Percentiles rank a stretch among this genome's conserved stretches.
Conservation (phyloP, 768 basidiomycete species). For the Tylopilus felleus region DNA sequence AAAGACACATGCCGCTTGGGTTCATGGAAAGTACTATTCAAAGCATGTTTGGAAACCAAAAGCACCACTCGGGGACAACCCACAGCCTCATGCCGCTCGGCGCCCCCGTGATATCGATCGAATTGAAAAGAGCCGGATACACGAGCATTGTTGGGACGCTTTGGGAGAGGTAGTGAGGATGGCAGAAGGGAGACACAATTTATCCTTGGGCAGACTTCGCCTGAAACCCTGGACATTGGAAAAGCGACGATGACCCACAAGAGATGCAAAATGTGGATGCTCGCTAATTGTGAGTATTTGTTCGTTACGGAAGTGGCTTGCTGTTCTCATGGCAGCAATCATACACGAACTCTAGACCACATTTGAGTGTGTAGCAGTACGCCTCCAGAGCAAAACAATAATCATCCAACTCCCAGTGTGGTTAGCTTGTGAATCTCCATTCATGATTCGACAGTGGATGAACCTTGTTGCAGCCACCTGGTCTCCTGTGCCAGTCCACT, state of each 20-base stretch:
- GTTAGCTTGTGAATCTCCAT: slow-evolving; percentile 8
- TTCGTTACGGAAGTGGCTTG: background rate
- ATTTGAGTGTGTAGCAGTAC: background rate
- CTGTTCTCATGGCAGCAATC: background rate
- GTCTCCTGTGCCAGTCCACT: background rate
- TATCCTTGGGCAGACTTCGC: slow-evolving; percentile 49
- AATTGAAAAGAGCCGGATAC: slow-evolving; percentile 28
- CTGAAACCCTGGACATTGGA: slow-evolving; percentile 27
- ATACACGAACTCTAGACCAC: background rate
- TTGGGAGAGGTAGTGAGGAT: slow-evolving; percentile 53
- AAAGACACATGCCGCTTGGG: slow-evolving; percentile 25
- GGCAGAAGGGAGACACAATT: slow-evolving; percentile 52
- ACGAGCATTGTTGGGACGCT: slow-evolving; percentile 42
- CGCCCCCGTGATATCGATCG: slow-evolving; percentile 16
- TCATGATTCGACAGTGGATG: background rate
- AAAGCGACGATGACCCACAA: slow-evolving; percentile 1
- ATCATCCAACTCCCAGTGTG: background rate
- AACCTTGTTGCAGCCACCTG: slow-evolving; percentile 17
- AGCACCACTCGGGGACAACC: slow-evolving; percentile 23
- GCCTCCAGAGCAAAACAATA: slow-evolving; percentile 13
- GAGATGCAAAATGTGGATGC: background rate
- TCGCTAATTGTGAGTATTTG: slow-evolving; percentile 6
- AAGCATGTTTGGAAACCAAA: slow-evolving; percentile 41
- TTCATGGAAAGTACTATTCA: slow-evolving; percentile 18
- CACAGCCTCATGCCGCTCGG: slow-evolving; percentile 9